These are phyloP conservation scores for Kwoniella dejecticola DNA, from an alignment of 768 basidiomycete genomes.

Conservation along the genomic window DNA sequence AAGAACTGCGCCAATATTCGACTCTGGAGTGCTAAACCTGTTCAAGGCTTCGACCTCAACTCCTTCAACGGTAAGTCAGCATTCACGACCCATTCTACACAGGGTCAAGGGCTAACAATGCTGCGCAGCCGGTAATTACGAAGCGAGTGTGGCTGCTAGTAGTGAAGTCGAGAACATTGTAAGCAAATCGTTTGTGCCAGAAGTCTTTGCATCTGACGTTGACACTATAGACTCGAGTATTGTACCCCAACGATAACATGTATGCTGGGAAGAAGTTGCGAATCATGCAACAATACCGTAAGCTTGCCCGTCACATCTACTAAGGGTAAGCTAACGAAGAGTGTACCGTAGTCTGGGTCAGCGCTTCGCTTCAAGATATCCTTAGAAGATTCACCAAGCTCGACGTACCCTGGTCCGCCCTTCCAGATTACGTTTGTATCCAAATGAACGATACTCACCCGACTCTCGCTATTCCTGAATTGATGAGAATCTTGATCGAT, in stretches of 20 bases:
- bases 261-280: constrained; percentile 61
- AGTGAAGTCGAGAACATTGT: constrained; percentile 86
- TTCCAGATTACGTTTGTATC: constrained; percentile 84
- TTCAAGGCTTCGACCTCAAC: constrained; percentile 82
- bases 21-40: constrained; percentile 66
- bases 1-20: constrained; percentile 82
- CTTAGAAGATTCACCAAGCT: constrained; percentile 82
- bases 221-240: constrained; percentile 68
- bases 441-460: constrained; percentile 86
- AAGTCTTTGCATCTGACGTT: not conserved
- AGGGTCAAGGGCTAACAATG: too few relatives aligned
- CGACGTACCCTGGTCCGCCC: constrained; percentile 72
- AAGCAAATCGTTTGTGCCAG: not conserved
- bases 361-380: constrained; percentile 81
- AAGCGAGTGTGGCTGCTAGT: constrained; percentile 79
- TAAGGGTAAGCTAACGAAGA: not conserved
- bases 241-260: constrained; percentile 93
- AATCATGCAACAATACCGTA: constrained; percentile 93
- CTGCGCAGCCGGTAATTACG: constrained; percentile 81
- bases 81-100: not conserved
- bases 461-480: constrained; percentile 88
- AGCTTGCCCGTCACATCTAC: constrained; percentile 25
- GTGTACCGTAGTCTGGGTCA: constrained; percentile 61
- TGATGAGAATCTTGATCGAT: constrained; percentile 83
- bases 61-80: constrained; percentile 77